Evolutionary conservation across 1,139 yeast species (phyloP), one percentile per base, ranked within the genome.

Genomic region (Debaryomyces sp.): DNA sequence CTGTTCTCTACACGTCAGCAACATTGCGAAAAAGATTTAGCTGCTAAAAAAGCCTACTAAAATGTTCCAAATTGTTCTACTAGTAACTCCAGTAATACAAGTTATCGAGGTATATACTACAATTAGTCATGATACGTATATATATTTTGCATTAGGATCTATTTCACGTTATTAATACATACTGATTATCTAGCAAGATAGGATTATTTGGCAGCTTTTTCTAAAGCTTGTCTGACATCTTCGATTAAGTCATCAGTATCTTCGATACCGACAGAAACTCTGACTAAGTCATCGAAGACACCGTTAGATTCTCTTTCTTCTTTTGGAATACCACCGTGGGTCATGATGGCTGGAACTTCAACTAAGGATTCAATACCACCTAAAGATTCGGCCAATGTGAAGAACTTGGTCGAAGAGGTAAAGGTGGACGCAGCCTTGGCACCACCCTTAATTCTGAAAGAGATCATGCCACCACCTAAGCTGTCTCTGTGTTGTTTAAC

Each of bases 281-380:
- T 84, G 59, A 89, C 78, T 69, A 90, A 79, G 71, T 89, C 91
- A 61, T 89, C 96, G 60, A 63, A 87, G 43, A 90, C 95, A 56
- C 96, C 96, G 50, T 85, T 81, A 45, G 84, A 80, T 70, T 87
- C 95, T 71, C 96, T 84, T 62, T 83, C 85, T 48, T 76, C 89
- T 68, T 80, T 78, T 63, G 96, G 92, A 68, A 90, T 89, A 65
- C 96, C 96, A 49, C 95, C 95, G 63, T 89, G 96, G 59, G 96
- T 89, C 96, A 89, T 89, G 48, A 85, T 84, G 49, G 96, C 96
- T 46, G 96, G 96, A 45, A 89, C 94, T 71, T 89, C 96, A 56
- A 88, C 74, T 65, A 89, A 78, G 22, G 94, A 85, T 73, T 90
- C 96, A 58, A 89, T 85, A 60, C 96, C 96, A 59, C 96, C 97